Percentiles rank a stretch among this genome's conserved stretches.
Conservation (phyloP, 1,284 basidiomycete species). For the Volvariella surrecta region DNA sequence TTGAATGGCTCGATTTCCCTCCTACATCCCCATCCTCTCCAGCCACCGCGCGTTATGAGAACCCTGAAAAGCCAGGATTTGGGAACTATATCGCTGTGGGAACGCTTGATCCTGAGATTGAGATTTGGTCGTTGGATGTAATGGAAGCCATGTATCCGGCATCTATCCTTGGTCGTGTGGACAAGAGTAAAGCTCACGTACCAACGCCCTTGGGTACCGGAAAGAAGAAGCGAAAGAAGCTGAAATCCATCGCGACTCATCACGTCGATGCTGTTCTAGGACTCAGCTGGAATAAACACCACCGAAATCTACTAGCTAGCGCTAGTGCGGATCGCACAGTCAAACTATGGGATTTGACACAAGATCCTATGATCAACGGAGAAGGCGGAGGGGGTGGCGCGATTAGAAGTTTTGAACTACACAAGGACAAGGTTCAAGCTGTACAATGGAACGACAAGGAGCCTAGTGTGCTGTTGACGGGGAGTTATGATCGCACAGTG, state of each 20-base stretch:
- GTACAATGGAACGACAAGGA: slow-evolving; percentile 93
- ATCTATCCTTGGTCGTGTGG: slow-evolving; percentile 83
- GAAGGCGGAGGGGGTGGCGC: slow-evolving; percentile 50
- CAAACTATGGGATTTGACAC: slow-evolving; percentile 93
- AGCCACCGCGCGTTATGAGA: slow-evolving; percentile 14
- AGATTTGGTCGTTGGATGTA: slow-evolving; percentile 95
- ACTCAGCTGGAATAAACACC: slow-evolving; percentile 87
- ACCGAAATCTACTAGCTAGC: slow-evolving; percentile 86
- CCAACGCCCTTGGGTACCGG: slow-evolving; percentile 75
- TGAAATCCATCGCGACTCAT: slow-evolving; percentile 66
- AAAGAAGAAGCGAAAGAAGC: slow-evolving; percentile 92
- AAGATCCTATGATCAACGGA: slow-evolving; percentile 46
- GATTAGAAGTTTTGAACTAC: slow-evolving; percentile 81
- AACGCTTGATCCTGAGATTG: slow-evolving; percentile 96
- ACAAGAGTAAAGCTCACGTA: slow-evolving; percentile 76
- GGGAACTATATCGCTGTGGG: slow-evolving; percentile 97
- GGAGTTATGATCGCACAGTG: slow-evolving; percentile 91
- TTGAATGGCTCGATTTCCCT: slow-evolving; percentile 98
- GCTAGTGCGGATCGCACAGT: slow-evolving; percentile 94
- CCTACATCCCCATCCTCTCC: slow-evolving; percentile 44
- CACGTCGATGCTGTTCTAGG: slow-evolving; percentile 93
- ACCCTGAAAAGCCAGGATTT: slow-evolving; percentile 31
- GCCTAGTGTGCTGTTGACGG: slow-evolving; percentile 85
- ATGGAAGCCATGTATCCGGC: slow-evolving; percentile 94
- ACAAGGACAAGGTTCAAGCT: slow-evolving; percentile 96